Conservation (phyloP, 768 basidiomycete genomes). For the Boletus reticulatus region DNA sequence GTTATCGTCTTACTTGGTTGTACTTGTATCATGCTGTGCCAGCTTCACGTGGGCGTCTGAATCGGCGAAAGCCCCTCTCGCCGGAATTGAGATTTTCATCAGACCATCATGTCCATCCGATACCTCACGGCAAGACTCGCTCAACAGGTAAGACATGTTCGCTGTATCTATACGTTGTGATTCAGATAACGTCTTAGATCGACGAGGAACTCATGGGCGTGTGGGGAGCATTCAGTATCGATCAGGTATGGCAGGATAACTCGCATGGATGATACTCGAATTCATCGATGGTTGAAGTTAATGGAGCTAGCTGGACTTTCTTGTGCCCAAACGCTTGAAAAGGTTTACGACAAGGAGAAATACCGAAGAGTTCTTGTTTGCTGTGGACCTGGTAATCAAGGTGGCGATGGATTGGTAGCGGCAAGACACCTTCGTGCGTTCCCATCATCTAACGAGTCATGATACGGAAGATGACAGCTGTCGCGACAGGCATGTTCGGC, state of each 20-base stretch:
- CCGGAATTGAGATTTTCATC: not conserved
- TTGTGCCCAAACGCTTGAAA: conserved; percentile 84
- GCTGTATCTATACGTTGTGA: not conserved
- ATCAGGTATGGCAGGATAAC: conserved; percentile 57
- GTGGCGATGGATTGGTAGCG: conserved; percentile 94
- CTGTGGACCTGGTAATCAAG: conserved; percentile 97
- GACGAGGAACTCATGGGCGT: conserved; percentile 92
- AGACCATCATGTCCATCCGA: conserved; percentile 48
- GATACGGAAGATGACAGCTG: not conserved
- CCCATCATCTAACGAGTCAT: not conserved
- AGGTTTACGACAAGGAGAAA: conserved; percentile 65
- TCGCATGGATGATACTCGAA: not conserved
- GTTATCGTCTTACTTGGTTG: conserved; percentile 1
- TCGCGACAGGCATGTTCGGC: conserved; percentile 76
- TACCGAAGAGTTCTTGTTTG: conserved; percentile 86
- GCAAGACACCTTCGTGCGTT: conserved; percentile 84
- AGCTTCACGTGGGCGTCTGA: not conserved
- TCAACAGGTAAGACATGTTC: conserved; percentile 54
- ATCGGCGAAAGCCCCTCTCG: not conserved
- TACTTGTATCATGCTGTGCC: conserved; percentile 7
- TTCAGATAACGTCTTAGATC: conserved; percentile 50
- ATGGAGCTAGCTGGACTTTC: conserved; percentile 97
- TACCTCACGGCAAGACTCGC: conserved; percentile 72
- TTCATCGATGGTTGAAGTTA: conserved; percentile 46
- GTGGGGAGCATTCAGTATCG: conserved; percentile 90